Evolutionary conservation across 352 stramenopile genomes (phyloP), one percentile per base, ranked within the genome.

Genomic region (Lagenidium sp.): DNA sequence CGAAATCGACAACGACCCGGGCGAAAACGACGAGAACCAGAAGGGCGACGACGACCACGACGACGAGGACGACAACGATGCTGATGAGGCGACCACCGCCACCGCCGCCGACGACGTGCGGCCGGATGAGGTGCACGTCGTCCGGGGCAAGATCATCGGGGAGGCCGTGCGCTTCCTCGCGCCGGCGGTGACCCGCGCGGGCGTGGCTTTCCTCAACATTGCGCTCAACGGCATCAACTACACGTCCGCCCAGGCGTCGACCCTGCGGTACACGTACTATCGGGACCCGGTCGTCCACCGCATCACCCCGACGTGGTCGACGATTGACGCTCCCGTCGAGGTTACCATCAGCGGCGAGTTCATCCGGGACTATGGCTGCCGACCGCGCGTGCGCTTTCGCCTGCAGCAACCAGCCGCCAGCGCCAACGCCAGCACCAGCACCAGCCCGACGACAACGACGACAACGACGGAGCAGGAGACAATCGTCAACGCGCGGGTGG

Each of bases 201-300:
- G 69, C 13, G 50, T 65, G 0, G 75, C 69, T 1, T 63, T 69
- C 23, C 34, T 87, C 22, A 82, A 75, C 38, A 83, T 87, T 41
- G 72, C 70, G 0, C 50, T 87, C 26, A 83, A 87, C n/a, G 75
- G 72, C 0, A 87, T 87, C 32, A 77, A 84, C 50, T 85, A 84
- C 48, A 87, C 69, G 6, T 78, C 56, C 0, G 41, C 60, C 1
- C 72, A 75, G 22, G 54, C 63, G 4, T 53, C 53, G 13, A 63
- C 53, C 3, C 64, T 87, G 7, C 60, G 63, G 6, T 87, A 63
- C 44, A 70, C 53, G 24, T 87, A 85, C 39, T 87, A 83, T 23
- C 30, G 65, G 3, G 59, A 73, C 6, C 69, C 72, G 7, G 47
- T 73, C 19, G 63, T 87, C 41, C 67, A 53, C 4, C 71, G 64